phyloP scores from a whole-genome alignment of 106 monocot genomes.

The Cymbidium sinense region DNA sequence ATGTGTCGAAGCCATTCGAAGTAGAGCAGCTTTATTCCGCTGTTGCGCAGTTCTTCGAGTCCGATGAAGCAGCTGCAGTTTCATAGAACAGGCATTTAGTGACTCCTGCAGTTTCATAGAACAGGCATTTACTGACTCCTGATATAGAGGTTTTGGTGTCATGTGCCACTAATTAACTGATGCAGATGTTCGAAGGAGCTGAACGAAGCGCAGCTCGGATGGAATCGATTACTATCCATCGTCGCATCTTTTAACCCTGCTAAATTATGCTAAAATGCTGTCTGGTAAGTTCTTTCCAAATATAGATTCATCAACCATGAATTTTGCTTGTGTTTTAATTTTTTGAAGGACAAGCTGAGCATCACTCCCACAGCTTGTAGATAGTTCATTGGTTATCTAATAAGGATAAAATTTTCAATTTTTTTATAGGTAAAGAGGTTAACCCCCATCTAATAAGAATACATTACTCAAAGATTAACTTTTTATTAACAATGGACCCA shows the following conservation, averaged over 20 bases:
- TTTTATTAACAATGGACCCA: no score
- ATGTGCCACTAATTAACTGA: not conserved
- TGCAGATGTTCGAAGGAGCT: not conserved
- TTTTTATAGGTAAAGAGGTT: no score
- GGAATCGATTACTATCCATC: not conserved
- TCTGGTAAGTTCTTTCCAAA: constrained; percentile 4
- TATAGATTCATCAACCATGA: not conserved
- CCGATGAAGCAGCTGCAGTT: constrained; percentile 9
- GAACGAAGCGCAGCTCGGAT: not conserved
- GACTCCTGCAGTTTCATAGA: not conserved
- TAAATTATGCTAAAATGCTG: not conserved
- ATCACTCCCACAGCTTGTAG: no score
- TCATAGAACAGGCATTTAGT: not conserved
- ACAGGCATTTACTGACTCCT: not conserved
- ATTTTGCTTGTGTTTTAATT: not conserved
- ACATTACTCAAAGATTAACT: no score
- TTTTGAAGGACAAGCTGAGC: not conserved
- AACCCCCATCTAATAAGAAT: no score
- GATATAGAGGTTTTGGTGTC: not conserved
- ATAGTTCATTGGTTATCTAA: no score
- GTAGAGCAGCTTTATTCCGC: constrained; percentile 78
- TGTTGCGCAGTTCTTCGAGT: constrained; percentile 69
- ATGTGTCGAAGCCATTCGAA: constrained; percentile 89
- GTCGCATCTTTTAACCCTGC: not conserved
- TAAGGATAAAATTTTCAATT: no score